These are phyloP conservation scores for Phytophthora ohioensis DNA, from an alignment of 352 stramenopile species.

Conservation along the genomic window DNA sequence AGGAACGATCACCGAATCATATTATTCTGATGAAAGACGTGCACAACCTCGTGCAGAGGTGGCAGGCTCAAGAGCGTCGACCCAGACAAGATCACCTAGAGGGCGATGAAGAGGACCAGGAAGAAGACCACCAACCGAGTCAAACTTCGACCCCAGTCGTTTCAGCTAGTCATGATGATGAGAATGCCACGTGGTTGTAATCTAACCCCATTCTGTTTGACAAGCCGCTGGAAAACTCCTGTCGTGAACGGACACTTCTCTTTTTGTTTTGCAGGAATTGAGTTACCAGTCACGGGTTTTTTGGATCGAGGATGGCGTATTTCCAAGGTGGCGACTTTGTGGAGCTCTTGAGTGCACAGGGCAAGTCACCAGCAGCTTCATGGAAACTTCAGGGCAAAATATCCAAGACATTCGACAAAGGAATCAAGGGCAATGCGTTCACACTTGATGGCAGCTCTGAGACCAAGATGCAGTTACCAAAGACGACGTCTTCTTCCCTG, in stretches of 20 bases:
- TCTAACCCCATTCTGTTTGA: slow-evolving; percentile 15
- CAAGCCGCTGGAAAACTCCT: slow-evolving; percentile 22
- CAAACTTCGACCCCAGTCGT: slow-evolving; percentile 6
- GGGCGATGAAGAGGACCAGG: slow-evolving; percentile 2
- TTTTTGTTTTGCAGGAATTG: slow-evolving; percentile 8
- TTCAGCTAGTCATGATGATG: slow-evolving; percentile 22
- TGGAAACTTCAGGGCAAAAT: slow-evolving; percentile 87
- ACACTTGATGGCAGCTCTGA: slow-evolving; percentile 77
- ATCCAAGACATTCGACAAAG: slow-evolving; percentile 82
- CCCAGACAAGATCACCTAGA: slow-evolving; percentile 11
- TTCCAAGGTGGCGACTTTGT: slow-evolving; percentile 87
- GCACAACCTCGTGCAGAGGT: slow-evolving; percentile 80
- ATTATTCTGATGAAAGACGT: slow-evolving; percentile 84
- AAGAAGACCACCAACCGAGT: slow-evolving; percentile 17
- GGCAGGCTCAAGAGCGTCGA: slow-evolving; percentile 56
- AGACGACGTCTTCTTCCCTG: slow-evolving; percentile 47
- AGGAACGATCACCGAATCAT: slow-evolving; percentile 60
- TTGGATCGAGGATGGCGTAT: slow-evolving; percentile 46
- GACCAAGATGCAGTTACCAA: slow-evolving; percentile 87
- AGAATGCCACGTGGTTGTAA: slow-evolving; percentile 36
- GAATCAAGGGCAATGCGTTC: slow-evolving; percentile 81
- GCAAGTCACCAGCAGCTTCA: slow-evolving; percentile 66
- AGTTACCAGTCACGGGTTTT: not conserved
- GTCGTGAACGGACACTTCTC: slow-evolving; percentile 32
- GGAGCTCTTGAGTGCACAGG: slow-evolving; percentile 83